A percentile compares a stretch with the other conserved stretches of the same genome.
phyloP scores from a whole-genome alignment of 352 stramenopile genomes.

The Phytopythium boreale region DNA sequence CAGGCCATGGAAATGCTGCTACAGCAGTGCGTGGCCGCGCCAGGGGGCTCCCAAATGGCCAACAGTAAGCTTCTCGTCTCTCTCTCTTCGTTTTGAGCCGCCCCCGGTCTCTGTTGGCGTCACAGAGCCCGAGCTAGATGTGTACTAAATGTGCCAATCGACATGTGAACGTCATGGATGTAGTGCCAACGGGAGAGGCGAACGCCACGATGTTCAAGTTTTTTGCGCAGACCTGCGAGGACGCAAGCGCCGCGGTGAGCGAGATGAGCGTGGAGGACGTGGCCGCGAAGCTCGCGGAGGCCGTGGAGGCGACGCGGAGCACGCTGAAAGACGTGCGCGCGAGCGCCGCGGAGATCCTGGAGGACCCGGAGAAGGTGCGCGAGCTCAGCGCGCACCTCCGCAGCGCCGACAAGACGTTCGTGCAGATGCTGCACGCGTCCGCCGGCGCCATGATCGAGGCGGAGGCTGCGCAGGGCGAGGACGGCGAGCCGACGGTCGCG shows the following conservation, averaged over 20 bases:
- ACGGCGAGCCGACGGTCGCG: neutral
- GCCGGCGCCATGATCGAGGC: conserved; percentile 19
- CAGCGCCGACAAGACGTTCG: conserved; percentile 36
- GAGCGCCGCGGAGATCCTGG: conserved; percentile 55
- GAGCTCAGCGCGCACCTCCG: conserved; percentile 56
- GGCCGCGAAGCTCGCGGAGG: conserved; percentile 39
- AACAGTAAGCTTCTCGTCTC: neutral
- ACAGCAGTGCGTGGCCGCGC: conserved; percentile 39
- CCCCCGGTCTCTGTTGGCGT: neutral
- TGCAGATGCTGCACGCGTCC: conserved; percentile 36
- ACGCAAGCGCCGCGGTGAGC: conserved; percentile 48
- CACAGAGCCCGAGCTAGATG: conserved; percentile 1
- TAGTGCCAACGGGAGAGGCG: conserved; percentile 10
- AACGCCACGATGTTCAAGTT: conserved; percentile 62
- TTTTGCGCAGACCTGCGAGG: conserved; percentile 60
- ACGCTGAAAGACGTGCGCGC: conserved; percentile 57
- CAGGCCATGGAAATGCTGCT: conserved; percentile 57
- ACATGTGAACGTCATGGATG: neutral
- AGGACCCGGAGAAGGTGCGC: conserved; percentile 61
- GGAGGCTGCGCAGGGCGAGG: neutral
- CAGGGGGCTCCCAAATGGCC: neutral
- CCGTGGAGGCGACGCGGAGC: conserved; percentile 54
- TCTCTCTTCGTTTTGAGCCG: neutral
- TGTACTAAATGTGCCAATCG: neutral
- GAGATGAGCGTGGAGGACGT: conserved; percentile 58